Conservation (phyloP, 306 rosid genomes). For the Alnus glutinosa region DNA sequence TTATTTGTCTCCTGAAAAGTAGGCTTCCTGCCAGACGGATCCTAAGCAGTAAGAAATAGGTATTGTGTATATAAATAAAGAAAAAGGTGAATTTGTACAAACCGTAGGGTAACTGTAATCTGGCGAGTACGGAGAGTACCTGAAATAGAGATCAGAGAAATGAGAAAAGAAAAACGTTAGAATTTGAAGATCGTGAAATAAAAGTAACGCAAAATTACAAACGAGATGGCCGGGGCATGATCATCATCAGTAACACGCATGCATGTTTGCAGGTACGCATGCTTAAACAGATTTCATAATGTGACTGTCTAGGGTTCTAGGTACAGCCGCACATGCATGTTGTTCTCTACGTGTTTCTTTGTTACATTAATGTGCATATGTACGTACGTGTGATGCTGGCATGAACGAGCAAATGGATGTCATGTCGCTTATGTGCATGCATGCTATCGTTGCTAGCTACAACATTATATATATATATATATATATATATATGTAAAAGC, state of each 20-base stretch:
- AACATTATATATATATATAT: neutral
- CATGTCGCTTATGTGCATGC: neutral
- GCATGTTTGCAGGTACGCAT: neutral
- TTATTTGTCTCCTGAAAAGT: conserved; percentile 29
- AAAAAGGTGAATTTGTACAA: conserved; percentile 38
- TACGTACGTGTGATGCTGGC: neutral
- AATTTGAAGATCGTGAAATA: neutral
- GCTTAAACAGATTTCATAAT: neutral
- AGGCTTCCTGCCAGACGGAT: conserved; percentile 40
- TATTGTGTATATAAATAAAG: neutral
- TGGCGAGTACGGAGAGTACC: conserved; percentile 96
- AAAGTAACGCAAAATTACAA: neutral
- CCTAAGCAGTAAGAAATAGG: conserved; percentile 36
- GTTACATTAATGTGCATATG: neutral
- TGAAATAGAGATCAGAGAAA: conserved; percentile 38
- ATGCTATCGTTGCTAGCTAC: neutral
- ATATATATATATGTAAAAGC: neutral
- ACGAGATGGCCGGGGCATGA: neutral
- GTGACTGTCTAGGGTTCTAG: neutral
- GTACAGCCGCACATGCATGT: neutral
- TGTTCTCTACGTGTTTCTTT: neutral
- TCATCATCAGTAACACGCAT: neutral
- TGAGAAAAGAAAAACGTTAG: neutral
- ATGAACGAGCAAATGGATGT: neutral
- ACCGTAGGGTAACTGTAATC: conserved; percentile 95